Conservation (phyloP, 108 stramenopile genomes). For the Schizochytrium sp. region DNA sequence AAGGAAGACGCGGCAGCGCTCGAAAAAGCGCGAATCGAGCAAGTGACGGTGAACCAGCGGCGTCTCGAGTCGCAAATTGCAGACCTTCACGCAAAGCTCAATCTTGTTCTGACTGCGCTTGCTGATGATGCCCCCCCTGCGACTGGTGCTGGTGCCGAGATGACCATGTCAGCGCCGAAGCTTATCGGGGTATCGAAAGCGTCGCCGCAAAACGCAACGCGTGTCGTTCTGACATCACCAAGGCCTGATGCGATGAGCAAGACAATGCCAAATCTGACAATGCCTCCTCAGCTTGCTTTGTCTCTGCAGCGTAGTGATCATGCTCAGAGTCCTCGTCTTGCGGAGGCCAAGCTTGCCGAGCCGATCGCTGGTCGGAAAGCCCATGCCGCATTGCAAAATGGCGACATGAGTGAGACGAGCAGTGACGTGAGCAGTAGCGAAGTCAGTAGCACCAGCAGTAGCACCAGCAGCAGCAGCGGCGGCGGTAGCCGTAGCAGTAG, state of each 20-base stretch:
- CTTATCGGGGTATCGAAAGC: neutral
- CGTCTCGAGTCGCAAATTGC: neutral
- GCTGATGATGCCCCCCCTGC: neutral
- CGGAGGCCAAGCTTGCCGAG: no score
- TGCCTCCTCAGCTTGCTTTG: neutral
- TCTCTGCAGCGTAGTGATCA: neutral
- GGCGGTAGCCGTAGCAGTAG: neutral
- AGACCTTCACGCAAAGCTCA: neutral
- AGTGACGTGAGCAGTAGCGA: no score
- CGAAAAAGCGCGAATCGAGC: neutral
- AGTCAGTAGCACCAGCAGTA: no score
- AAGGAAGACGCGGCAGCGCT: neutral
- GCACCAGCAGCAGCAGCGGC: no score
- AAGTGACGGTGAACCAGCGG: neutral
- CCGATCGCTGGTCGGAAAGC: no score
- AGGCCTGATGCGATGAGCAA: neutral
- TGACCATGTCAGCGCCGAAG: neutral
- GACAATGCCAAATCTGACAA: neutral
- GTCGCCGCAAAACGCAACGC: neutral
- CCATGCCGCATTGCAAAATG: no score
- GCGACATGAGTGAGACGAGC: no score
- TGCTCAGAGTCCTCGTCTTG: neutral
- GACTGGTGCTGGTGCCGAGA: neutral
- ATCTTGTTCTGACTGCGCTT: neutral
- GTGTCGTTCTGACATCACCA: neutral